Base-by-base conservation (phyloP, 352 stramenopile genomes). In the Phytopythium vexans region DNA sequence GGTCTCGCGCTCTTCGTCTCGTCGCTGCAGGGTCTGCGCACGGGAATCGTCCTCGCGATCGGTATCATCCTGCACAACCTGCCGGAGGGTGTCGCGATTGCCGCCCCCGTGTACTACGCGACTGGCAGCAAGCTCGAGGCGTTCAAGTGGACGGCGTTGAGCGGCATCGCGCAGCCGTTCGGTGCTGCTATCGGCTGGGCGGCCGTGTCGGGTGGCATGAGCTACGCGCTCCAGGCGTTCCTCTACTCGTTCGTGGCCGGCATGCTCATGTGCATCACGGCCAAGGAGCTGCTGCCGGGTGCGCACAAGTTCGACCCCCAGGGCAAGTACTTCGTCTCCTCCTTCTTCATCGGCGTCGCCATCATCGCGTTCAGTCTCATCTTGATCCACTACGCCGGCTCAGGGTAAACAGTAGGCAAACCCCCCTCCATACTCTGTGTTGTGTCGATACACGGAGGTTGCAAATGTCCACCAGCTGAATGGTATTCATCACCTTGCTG, bases 1-100 rank as follows among this genome's bases (percentile, higher is more conserved):
- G 96, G 96, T 0, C 60, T 98, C 8, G 97, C 95, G 12, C 97
- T 97, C 6, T 99, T 98, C 61, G 93, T 98, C 14, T 94, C 88
- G 0, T 90, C 93, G 14, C 67, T 99, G 1, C 67, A 88, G 15
- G 91, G 97, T 60, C 85, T 97, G 6, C 72, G 63, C 6, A 78
- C 98, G 8, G 96, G 96, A 40, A 68, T 88, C 33, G 82, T 96
- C 41, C 74, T 99, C 8, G 95, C 95, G 1, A 67, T 99, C 46
- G 95, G 90, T 15, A 99, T 99, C 62, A 96, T 91, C 8, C 80
- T 99, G 33, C 96, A 99, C 74, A 99, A 99, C 64, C 96, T 99
- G 58, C 96, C 96, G 0, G 96, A 99, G 56, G 96, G 96, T 14
- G 64, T 98, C 9, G 97, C 92, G 49, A 89, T 99, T 11, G 90